phyloP scores from a whole-genome alignment of 768 basidiomycete genomes.

The Panus rudis region DNA sequence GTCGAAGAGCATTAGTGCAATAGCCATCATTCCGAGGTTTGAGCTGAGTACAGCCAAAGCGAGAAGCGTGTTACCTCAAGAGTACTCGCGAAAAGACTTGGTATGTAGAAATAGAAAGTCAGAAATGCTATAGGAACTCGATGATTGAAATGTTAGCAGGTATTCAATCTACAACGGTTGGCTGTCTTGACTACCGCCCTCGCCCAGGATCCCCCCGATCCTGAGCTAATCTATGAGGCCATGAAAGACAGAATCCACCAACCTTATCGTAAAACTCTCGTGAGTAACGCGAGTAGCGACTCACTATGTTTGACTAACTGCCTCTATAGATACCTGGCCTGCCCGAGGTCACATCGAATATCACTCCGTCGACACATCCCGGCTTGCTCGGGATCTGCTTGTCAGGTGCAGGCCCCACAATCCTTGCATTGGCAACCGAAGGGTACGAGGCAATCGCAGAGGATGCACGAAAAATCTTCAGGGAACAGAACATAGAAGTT shows the following conservation, averaged over 20 bases:
- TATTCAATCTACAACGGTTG: constrained; percentile 95
- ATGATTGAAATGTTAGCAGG: constrained; percentile 37
- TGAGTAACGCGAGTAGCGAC: constrained; percentile 27
- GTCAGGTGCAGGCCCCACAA: constrained; percentile 96
- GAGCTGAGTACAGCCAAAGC: constrained; percentile 96
- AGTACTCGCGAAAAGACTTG: constrained; percentile 86
- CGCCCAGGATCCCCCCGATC: constrained; percentile 83
- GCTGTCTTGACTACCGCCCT: constrained; percentile 95
- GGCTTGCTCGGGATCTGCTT: constrained; percentile 97
- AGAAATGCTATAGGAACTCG: background rate
- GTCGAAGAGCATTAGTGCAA: constrained; percentile 77
- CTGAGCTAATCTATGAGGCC: constrained; percentile 96
- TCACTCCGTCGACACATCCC: constrained; percentile 85
- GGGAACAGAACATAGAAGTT: constrained; percentile 63
- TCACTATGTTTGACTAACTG: background rate
- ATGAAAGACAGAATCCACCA: constrained; percentile 99
- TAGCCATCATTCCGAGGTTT: constrained; percentile 92
- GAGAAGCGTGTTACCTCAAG: constrained; percentile 75
- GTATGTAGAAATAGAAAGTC: constrained; percentile 44
- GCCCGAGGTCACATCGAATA: constrained; percentile 80
- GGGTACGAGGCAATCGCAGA: constrained; percentile 83
- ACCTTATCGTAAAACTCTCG: constrained; percentile 85
- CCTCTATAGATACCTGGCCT: constrained; percentile 82
- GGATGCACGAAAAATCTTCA: constrained; percentile 72
- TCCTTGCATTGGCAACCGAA: constrained; percentile 85